Conservation (phyloP, 2,329 filamentous ascomycete species). For the Aspergillus sp. region DNA sequence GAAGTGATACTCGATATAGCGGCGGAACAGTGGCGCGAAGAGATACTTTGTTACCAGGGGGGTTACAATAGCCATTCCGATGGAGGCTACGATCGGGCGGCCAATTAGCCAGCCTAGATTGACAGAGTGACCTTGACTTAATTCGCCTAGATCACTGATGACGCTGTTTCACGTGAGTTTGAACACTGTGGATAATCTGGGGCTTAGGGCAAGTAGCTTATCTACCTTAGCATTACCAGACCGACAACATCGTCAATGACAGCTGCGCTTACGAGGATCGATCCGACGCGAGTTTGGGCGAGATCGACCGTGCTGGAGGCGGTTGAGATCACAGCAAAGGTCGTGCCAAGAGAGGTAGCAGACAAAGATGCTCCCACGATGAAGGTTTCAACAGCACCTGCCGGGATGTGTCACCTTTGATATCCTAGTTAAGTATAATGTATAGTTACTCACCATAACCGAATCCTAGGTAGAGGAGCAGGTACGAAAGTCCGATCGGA, state of each 20-base stretch:
- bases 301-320: conserved; percentile 42
- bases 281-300: conserved; percentile 47
- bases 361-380: conserved; percentile 35
- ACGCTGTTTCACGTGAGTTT: conserved; percentile 24
- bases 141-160: conserved; percentile 33
- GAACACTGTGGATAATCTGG: not conserved
- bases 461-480: conserved; percentile 48
- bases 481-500: conserved; percentile 50
- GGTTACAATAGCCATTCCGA: conserved; percentile 38
- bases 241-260: conserved; percentile 52
- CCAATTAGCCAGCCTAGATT: conserved; percentile 44
- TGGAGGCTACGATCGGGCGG: conserved; percentile 42
- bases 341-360: conserved; percentile 35
- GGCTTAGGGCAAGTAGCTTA: not conserved
- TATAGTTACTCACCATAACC: conserved; percentile 36
- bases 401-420: not conserved
- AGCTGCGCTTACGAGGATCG: conserved; percentile 50
- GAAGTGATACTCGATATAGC: conserved; percentile 38
- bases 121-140: conserved; percentile 20
- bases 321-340: conserved; percentile 35
- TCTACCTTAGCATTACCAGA: conserved; percentile 40
- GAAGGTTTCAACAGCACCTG: conserved; percentile 36
- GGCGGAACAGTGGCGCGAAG: conserved; percentile 42
- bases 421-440: not conserved
- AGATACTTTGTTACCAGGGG: conserved; percentile 42